phyloP scores from a whole-genome alignment of 495 filamentous ascomycete genomes.

The Aspergillus funiculosus region DNA sequence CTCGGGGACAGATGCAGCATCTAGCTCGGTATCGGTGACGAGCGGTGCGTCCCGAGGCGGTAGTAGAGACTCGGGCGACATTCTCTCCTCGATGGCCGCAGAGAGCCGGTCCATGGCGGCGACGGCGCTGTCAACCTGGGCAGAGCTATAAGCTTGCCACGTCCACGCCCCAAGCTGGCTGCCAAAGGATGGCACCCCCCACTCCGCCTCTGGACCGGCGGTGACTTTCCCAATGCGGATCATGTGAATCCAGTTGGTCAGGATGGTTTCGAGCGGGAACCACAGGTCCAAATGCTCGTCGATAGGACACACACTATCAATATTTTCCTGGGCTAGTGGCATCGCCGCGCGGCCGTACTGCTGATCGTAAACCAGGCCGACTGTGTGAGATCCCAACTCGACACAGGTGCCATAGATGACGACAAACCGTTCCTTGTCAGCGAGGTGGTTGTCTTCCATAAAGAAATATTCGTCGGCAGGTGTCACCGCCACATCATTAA shows the following conservation, averaged over 20 bases:
- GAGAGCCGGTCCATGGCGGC: background rate
- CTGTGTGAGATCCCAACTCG: background rate
- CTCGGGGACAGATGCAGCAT: background rate
- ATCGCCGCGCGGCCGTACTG: background rate
- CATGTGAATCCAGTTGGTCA: background rate
- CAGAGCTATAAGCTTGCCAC: background rate
- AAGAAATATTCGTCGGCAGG: background rate
- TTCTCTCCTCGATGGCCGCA: background rate
- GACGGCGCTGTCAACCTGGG: background rate
- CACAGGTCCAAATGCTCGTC: background rate
- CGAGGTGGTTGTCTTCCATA: background rate
- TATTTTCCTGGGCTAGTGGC: background rate
- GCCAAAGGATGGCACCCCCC: background rate
- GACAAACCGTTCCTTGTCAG: background rate
- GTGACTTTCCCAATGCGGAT: background rate
- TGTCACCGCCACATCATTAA: background rate
- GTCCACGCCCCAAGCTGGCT: background rate
- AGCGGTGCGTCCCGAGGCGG: background rate
- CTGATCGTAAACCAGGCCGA: background rate
- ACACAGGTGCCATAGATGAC: background rate
- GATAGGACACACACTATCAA: background rate
- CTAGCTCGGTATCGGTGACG: background rate
- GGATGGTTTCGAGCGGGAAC: background rate
- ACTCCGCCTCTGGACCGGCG: background rate
- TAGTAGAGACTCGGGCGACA: background rate